Evolutionary conservation across 208 protist species (phyloP), one percentile per base, ranked within the genome.

Genomic region (Leishmania amazonensis): DNA sequence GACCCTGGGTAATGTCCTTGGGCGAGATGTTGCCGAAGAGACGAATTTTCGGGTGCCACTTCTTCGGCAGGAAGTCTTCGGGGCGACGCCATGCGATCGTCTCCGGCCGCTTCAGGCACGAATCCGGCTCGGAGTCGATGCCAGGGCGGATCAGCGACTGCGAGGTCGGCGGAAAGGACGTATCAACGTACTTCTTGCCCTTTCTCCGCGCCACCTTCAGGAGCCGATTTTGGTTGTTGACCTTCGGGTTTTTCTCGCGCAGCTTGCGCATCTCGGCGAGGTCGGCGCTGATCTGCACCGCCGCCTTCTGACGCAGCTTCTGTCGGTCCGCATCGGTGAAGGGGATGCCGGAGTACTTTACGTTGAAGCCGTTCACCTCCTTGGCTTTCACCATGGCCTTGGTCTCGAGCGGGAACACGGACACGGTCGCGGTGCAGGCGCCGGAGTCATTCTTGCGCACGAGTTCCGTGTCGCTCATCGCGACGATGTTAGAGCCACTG

Each of bases 1-100:
- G 73, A 28, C 93, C 91, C 70, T 96, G 93, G 75, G 91, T 89
- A 42, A 96, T 91, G 73, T 96, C 93, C 76, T 81, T 76, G 9
- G 91, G 91, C 31, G 81, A 81, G 57, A 94, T 81, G 13, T 57
- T 31, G 13, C 83, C 71, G 81, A 82, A 91, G 40, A 91, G 78
- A n/a, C 68, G 76, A 57, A 91, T 87, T 62, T 89, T 81, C 35
- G 84, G 85, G 47, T 88, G 80, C 87, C 85, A 88, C 67, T 83
- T 53, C 47, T 74, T 75, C 31, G 91, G 81, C 79, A 94, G 76
- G 79, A 90, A 95, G 76, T 94, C 88, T 65, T 82, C 35, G 21
- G 90, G 88, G 54, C 89, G 87, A 21, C 81, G 82, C 92, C 90
- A 95, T 70, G 79, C 88, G 57, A 90, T 80, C 38, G 80, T 72